Conservation (phyloP, 2,329 filamentous ascomycete genomes). For the Pseudofabraea citricarpa region DNA sequence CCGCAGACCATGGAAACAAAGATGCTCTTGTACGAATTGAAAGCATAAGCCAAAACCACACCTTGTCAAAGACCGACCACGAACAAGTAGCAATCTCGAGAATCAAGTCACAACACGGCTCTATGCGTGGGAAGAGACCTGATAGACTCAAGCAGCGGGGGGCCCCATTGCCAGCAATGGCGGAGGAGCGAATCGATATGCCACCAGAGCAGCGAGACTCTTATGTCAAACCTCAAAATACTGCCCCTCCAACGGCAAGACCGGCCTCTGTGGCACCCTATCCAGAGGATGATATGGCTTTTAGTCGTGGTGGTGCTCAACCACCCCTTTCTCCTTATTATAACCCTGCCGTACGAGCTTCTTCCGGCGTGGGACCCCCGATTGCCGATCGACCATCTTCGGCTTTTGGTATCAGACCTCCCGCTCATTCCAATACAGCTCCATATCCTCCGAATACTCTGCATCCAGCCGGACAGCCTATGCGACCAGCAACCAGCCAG, state of each 20-base stretch:
- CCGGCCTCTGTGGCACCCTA: constrained; percentile 54
- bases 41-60: constrained; percentile 76
- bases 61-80: constrained; percentile 84
- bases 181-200: constrained; percentile 21
- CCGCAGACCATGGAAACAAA: constrained; percentile 84
- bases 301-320: not conserved
- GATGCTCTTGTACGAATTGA: constrained; percentile 81
- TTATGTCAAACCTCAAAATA: constrained; percentile 8
- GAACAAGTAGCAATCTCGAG: constrained; percentile 84
- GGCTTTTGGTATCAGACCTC: constrained; percentile 46
- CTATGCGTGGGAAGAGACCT: constrained; percentile 56
- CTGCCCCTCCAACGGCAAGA: constrained; percentile 9
- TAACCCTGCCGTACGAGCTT: constrained; percentile 43
- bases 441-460: constrained; percentile 5
- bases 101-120: constrained; percentile 78
- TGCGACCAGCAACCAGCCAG: constrained; percentile 40
- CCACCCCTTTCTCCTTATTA: constrained; percentile 32
- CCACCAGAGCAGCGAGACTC: constrained; percentile 18
- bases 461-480: constrained; percentile 9
- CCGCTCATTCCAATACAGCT: constrained; percentile 25
- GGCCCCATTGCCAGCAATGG: constrained; percentile 23
- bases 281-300: constrained; percentile 59
- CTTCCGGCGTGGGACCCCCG: constrained; percentile 40
- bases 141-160: constrained; percentile 50
- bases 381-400: constrained; percentile 30